These are phyloP conservation scores for Ophiostoma pallidulum DNA, from an alignment of 2,329 filamentous ascomycete species.

Conservation along the genomic window DNA sequence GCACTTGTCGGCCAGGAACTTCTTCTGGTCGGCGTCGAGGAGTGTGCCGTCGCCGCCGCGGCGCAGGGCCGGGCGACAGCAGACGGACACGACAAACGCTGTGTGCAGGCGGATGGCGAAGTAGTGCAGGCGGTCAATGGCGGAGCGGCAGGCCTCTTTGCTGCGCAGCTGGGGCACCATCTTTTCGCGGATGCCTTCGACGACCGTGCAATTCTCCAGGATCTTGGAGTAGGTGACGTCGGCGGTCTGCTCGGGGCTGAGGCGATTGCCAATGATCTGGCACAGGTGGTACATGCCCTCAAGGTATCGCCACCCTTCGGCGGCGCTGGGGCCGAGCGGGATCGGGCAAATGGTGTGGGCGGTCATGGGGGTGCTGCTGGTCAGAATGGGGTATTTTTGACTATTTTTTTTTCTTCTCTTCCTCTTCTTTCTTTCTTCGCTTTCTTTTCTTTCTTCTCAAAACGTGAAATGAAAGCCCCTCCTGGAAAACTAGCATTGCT, in stretches of 20 bases:
- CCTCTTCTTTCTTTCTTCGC: background rate
- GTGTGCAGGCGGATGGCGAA: slow-evolving; percentile 57
- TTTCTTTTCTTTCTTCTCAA: too few species aligned
- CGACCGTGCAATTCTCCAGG: slow-evolving; percentile 45
- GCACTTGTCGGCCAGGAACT: slow-evolving; percentile 46
- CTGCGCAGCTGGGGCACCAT: slow-evolving; percentile 44
- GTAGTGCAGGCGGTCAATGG: slow-evolving; percentile 53
- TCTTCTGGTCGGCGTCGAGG: slow-evolving; percentile 45
- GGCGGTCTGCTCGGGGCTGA: slow-evolving; percentile 45
- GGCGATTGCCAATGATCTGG: slow-evolving; percentile 47
- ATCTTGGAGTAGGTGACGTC: slow-evolving; percentile 45
- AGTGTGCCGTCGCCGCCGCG: slow-evolving; percentile 38
- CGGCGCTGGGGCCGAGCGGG: slow-evolving; percentile 34
- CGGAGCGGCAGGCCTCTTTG: slow-evolving; percentile 55
- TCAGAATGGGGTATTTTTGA: background rate
- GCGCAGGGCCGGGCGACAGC: slow-evolving; percentile 52
- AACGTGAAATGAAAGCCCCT: too few species aligned
- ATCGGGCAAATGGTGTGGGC: slow-evolving; percentile 48
- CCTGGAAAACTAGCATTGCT: too few species aligned
- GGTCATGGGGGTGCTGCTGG: slow-evolving; percentile 49
- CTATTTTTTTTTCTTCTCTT: background rate
- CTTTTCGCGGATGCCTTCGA: slow-evolving; percentile 41
- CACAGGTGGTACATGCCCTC: slow-evolving; percentile 58
- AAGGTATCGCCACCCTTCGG: slow-evolving; percentile 47
- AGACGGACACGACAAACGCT: slow-evolving; percentile 55